phyloP scores from a whole-genome alignment of 805 yeast species.

The Ogataea trehaloabstinens region DNA sequence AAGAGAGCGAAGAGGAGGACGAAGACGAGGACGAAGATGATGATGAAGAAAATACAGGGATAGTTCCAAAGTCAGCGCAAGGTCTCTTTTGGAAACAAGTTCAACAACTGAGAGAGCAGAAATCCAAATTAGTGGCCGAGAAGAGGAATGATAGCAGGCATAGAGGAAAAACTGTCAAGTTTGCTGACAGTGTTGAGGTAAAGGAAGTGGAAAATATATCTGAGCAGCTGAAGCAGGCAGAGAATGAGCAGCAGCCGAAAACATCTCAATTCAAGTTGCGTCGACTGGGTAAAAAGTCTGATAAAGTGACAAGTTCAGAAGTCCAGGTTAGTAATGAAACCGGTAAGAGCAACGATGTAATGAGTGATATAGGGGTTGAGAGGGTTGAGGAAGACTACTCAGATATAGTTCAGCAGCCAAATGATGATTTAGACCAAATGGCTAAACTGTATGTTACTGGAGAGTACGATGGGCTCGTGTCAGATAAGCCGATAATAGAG shows the following conservation, averaged over 20 bases:
- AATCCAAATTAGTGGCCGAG: constrained; percentile 1
- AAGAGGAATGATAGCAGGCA: not conserved
- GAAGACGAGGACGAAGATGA: constrained; percentile 21
- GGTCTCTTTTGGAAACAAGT: constrained; percentile 43
- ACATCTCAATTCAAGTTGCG: constrained; percentile 18
- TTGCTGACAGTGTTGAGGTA: constrained; percentile 51
- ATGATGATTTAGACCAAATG: constrained; percentile 52
- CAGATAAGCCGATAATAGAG: constrained; percentile 54
- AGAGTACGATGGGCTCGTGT: constrained; percentile 57
- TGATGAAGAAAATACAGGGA: constrained; percentile 22
- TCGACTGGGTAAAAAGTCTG: constrained; percentile 23
- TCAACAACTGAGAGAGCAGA: constrained; percentile 27
- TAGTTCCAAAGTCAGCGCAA: constrained; percentile 32
- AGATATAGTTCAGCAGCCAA: constrained; percentile 19
- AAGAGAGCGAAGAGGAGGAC: constrained; percentile 9
- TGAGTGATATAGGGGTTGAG: constrained; percentile 19
- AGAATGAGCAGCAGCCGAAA: constrained; percentile 14
- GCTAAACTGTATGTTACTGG: constrained; percentile 61
- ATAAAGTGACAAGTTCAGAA: constrained; percentile 9
- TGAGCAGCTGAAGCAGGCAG: constrained; percentile 38
- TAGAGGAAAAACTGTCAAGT: constrained; percentile 49
- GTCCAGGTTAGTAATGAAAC: constrained; percentile 11
- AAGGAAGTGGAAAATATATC: constrained; percentile 61
- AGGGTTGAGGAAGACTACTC: not conserved
- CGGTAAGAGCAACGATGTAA: constrained; percentile 11